These are phyloP conservation scores for Zychaea mexicana DNA, from an alignment of 371 early-diverging fungal genomes.

Conservation along the genomic window DNA sequence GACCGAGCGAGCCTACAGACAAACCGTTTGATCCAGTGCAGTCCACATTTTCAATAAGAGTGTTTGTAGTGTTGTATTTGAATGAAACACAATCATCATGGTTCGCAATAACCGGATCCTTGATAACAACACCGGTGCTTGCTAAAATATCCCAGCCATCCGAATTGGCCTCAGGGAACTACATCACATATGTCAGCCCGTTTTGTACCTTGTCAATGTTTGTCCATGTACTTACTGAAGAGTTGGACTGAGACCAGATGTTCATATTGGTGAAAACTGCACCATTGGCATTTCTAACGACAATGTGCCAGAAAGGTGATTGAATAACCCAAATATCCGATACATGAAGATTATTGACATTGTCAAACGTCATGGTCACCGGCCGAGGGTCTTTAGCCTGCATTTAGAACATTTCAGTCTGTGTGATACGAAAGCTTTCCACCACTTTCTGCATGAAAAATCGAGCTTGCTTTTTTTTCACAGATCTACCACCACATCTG, in stretches of 20 bases:
- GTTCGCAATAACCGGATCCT: slow-evolving; percentile 21
- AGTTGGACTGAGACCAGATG: slow-evolving; percentile 14
- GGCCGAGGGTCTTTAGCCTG: slow-evolving; percentile 20
- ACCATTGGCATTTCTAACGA: slow-evolving; percentile 13
- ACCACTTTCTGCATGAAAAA: too few relatives aligned
- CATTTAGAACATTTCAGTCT: background rate
- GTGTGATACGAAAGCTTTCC: too few relatives aligned
- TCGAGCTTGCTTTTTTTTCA: too few relatives aligned
- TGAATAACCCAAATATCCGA: slow-evolving; percentile 15
- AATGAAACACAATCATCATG: slow-evolving; percentile 29
- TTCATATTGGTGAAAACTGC: slow-evolving; percentile 11
- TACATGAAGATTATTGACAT: slow-evolving; percentile 15
- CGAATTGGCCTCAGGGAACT: slow-evolving; percentile 10
- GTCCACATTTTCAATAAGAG: slow-evolving; percentile 18
- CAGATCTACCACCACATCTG: too few relatives aligned
- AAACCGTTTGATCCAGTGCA: slow-evolving; percentile 33
- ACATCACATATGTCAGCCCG: too few relatives aligned
- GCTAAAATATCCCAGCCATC: slow-evolving; percentile 20
- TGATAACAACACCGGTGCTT: slow-evolving; percentile 14
- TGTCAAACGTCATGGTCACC: slow-evolving; percentile 18
- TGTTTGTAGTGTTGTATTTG: slow-evolving; percentile 22
- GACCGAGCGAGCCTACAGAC: slow-evolving; percentile 29
- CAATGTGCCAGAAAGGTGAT: slow-evolving; percentile 21
- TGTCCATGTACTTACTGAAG: slow-evolving; percentile 10
- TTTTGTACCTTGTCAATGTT: too few relatives aligned